Base-by-base conservation (phyloP, 2,329 filamentous ascomycete genomes). In the Fusarium sp. region DNA sequence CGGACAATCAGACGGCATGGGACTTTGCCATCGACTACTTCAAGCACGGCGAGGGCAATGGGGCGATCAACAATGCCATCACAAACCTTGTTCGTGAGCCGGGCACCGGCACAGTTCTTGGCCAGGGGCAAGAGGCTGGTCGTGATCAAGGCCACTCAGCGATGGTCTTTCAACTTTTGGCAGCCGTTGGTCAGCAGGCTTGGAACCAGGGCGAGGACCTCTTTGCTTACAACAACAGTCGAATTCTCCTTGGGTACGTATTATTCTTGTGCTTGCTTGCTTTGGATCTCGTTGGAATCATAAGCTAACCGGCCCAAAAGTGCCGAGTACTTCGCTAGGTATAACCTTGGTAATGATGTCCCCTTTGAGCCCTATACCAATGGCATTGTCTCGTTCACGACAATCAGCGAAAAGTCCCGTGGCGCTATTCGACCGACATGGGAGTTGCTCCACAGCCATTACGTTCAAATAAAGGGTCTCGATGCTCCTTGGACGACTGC, bases 321-420 rank as follows among this genome's bases (percentile, higher is more conserved):
- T 11, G 68, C 68, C 0, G 68, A 71, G 2, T 71, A 71, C 16
- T 67, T 61, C 14, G 58, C 66, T 0, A 42, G 61, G 11, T 71
- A 71, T 13, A 71, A 71, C 18, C 14, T 71, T 8, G 63, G 56
- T 6, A 31, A 69, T 6, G 60, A 71, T 8, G 68, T 71, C 0
- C 69, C 68, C 0, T 71, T 71, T 18, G 60, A 69, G 20, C 58
- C 68, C 0, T 71, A 71, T 9, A 62, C 62, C 16, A 71, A 71
- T 13, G 65, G 63, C 16, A 49, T 67, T 20, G 58, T 62, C 3
- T 58, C 44, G 4, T 69, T 67, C 34, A 49, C 34, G 1, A 36
- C 16, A 1, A 67, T 67, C 20, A 67, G 64, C 33, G 40, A 40
- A 0, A 18, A 38, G 5, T 67, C 64, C 10, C 56, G 64, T 3